Evolutionary conservation across 2,329 filamentous ascomycete species (phyloP).

Genomic region (Periconia digitata): DNA sequence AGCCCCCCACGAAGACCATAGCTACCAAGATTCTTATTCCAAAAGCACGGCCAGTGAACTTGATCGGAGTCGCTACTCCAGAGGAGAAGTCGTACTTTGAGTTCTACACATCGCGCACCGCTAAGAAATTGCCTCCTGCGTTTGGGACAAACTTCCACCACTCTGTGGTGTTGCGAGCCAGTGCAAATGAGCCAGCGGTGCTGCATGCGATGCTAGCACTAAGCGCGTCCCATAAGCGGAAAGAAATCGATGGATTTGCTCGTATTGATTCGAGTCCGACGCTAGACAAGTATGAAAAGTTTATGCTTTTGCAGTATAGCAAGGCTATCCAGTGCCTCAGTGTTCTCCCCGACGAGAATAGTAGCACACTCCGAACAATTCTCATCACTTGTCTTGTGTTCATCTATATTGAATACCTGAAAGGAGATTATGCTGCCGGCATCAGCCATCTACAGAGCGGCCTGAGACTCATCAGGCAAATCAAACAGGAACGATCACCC

Average conservation of each 20-base stretch:
- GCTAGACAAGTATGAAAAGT: conserved; percentile 26
- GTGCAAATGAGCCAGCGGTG: conserved; percentile 43
- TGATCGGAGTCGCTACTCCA: conserved; percentile 9
- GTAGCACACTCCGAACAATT: conserved; percentile 33
- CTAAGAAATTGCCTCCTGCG: conserved; percentile 34
- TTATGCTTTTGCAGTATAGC: conserved; percentile 44
- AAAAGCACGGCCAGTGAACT: neutral
- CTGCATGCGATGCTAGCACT: conserved; percentile 48
- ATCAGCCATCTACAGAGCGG: conserved; percentile 47
- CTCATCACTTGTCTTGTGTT: conserved; percentile 49
- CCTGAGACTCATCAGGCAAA: conserved; percentile 39
- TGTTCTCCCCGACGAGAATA: conserved; percentile 14
- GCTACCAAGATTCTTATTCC: neutral
- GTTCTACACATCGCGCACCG: conserved; percentile 47
- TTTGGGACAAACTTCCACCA: conserved; percentile 42
- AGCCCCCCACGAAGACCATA: neutral
- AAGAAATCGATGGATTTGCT: conserved; percentile 5
- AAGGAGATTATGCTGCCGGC: conserved; percentile 42
- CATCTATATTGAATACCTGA: conserved; percentile 45
- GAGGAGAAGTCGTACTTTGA: conserved; percentile 43
- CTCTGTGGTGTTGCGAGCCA: conserved; percentile 43
- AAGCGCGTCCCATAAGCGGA: conserved; percentile 35
- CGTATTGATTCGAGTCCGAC: conserved; percentile 2
- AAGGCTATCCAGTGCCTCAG: conserved; percentile 44
- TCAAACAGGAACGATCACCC: conserved; percentile 1